Base-by-base conservation (phyloP, 2,329 filamentous ascomycete genomes). In the Pleomassaria siparia region DNA sequence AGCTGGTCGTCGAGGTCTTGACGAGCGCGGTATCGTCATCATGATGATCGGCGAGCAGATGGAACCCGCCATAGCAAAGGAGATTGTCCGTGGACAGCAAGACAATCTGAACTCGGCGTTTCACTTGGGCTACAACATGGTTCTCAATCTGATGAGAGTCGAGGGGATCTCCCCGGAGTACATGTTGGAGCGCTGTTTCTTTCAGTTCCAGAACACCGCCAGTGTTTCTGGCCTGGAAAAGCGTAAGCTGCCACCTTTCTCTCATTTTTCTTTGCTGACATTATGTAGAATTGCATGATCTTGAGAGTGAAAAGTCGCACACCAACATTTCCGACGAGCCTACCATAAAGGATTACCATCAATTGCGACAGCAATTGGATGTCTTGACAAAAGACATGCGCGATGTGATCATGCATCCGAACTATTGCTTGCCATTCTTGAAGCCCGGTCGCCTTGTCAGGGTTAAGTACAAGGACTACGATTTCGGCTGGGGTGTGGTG, bases 41-140 rank as follows among this genome's bases (percentile, higher is more conserved):
- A 97, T 99, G 90, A 97, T 99, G 92, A 88, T 99, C 53, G 88
- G 95, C 65, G 89, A 95, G 70, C 90, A 94, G 74, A 92, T 99
- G 76, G 94, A 99, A 64, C 94, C 94, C 1, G 85, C 89, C 2
- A 85, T 87, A n/a, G 92, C 94, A 33, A 95, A 95, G 73, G 86
- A 89, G 55, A 96, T 99, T 60, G 94, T 99, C 11, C 90, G 94
- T 44, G 94, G 94, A 58, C 88, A 96, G 66, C 94, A 99, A 71
- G 95, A 99, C 71, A 91, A 91, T 58, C 84, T 99, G 24, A 97
- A 97, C 73, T 97, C 94, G 3, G 94, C 94, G 1, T 99, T 99
- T 74, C 89, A 99, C 69, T 81, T 99, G 13, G 91, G 94, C 25
- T 99, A 99, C 79, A 99, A 99, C 76, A 99, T 99, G 94, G 89